phyloP scores from a whole-genome alignment of 2,329 filamentous ascomycete species.

The Fusarium sp. region DNA sequence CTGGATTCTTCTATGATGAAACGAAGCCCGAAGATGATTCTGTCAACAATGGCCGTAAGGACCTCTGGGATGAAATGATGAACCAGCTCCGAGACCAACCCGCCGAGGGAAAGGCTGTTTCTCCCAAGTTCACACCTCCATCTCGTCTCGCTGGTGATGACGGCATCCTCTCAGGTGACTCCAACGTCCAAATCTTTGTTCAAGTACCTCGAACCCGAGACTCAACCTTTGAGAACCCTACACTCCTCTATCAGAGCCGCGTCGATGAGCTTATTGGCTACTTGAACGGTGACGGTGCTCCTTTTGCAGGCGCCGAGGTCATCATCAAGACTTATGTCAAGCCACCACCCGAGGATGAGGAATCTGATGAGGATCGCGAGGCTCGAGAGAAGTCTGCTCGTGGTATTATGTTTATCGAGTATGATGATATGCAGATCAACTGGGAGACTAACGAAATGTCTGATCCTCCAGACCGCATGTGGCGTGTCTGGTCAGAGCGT shows the following conservation, averaged over 20 bases:
- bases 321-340: slow-evolving; percentile 10
- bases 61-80: slow-evolving; percentile 2
- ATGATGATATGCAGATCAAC: neutral
- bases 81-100: slow-evolving; percentile 2
- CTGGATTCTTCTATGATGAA: neutral
- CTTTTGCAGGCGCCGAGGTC: slow-evolving; percentile 7
- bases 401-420: slow-evolving; percentile 10
- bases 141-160: neutral
- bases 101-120: neutral
- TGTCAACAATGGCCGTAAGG: neutral
- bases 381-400: slow-evolving; percentile 3
- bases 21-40: neutral
- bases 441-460: neutral
- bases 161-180: neutral
- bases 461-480: neutral
- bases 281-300: neutral
- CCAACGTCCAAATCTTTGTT: neutral
- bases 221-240: neutral
- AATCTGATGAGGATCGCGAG: neutral
- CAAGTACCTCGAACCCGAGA: neutral
- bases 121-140: neutral
- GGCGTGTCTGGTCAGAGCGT: slow-evolving; percentile 5
- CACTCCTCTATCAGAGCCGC: slow-evolving; percentile 1
- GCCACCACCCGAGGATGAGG: neutral
- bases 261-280: slow-evolving; percentile 3